Conservation (phyloP, 805 yeast genomes). For the Candida endomychidarum region DNA sequence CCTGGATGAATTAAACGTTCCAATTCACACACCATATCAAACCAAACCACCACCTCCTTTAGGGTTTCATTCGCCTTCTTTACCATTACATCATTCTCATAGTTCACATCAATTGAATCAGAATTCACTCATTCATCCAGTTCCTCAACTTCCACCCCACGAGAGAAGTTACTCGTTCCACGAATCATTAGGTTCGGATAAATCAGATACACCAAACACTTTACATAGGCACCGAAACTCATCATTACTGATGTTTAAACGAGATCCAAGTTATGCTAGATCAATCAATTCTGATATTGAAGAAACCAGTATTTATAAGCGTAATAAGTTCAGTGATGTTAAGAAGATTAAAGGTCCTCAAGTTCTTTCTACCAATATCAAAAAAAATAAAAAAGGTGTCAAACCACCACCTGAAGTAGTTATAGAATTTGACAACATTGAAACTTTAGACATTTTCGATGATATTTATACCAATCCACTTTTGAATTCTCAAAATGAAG, state of each 20-base stretch:
- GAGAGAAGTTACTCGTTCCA: conserved; percentile 10
- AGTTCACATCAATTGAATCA: no score
- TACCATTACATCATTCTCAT: no score
- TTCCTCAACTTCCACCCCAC: no score
- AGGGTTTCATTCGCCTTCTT: no score
- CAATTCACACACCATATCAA: conserved; percentile 49
- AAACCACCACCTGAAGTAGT: conserved; percentile 33
- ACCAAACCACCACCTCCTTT: conserved; percentile 7
- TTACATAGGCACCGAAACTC: conserved; percentile 9
- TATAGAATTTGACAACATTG: conserved; percentile 47
- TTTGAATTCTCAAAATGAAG: conserved; percentile 37
- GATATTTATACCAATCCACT: conserved; percentile 41
- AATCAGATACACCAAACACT: conserved; percentile 2
- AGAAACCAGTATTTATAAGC: not conserved
- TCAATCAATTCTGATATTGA: conserved; percentile 19
- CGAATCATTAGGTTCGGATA: conserved; percentile 11
- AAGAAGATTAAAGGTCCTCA: conserved; percentile 7
- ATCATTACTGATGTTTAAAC: conserved; percentile 7
- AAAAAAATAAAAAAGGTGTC: conserved; percentile 19
- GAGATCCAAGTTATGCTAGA: conserved; percentile 16
- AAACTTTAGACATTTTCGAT: conserved; percentile 45
- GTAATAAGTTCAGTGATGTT: not conserved
- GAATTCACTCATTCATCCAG: no score
- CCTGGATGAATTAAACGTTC: conserved; percentile 29
- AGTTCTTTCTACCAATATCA: not conserved